phyloP scores from a whole-genome alignment of 1,139 yeast species.

The Magnusiomyces sp. region DNA sequence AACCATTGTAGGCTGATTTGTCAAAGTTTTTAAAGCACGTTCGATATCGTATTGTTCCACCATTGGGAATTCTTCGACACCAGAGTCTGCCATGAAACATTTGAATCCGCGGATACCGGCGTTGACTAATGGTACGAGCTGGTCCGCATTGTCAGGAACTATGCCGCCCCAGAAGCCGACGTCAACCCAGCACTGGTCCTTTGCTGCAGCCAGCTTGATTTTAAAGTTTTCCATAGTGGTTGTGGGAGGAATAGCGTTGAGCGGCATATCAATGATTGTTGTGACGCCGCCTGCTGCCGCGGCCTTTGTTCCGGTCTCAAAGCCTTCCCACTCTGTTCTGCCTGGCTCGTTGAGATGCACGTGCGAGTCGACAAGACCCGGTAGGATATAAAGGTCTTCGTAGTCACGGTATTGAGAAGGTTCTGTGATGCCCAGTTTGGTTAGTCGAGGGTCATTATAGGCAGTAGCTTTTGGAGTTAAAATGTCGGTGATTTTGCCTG shows the following conservation, averaged over 20 bases:
- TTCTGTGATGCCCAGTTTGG: neutral
- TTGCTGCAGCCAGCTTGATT: conserved; percentile 67
- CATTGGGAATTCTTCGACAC: conserved; percentile 91
- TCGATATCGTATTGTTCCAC: conserved; percentile 55
- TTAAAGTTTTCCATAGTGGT: conserved; percentile 72
- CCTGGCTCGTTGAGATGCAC: conserved; percentile 94
- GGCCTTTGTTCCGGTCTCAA: conserved; percentile 83
- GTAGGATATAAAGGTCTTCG: conserved; percentile 62
- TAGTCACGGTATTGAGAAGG: conserved; percentile 10
- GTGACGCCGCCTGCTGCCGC: conserved; percentile 96
- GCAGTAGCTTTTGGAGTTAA: neutral
- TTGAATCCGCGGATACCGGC: conserved; percentile 91
- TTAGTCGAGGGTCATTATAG: neutral
- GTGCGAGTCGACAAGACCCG: conserved; percentile 90
- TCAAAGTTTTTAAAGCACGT: conserved; percentile 54
- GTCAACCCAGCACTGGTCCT: conserved; percentile 81
- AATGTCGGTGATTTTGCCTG: conserved; percentile 47
- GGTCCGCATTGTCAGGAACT: conserved; percentile 60
- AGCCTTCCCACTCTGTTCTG: conserved; percentile 93
- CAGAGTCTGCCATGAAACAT: conserved; percentile 83
- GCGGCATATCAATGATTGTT: conserved; percentile 91
- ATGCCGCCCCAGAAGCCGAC: conserved; percentile 96
- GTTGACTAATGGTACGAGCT: conserved; percentile 62
- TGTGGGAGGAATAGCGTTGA: conserved; percentile 92
- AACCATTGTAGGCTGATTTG: conserved; percentile 56